phyloP scores from a whole-genome alignment of 2,329 filamentous ascomycete genomes.

The Xylaria hypoxylon region DNA sequence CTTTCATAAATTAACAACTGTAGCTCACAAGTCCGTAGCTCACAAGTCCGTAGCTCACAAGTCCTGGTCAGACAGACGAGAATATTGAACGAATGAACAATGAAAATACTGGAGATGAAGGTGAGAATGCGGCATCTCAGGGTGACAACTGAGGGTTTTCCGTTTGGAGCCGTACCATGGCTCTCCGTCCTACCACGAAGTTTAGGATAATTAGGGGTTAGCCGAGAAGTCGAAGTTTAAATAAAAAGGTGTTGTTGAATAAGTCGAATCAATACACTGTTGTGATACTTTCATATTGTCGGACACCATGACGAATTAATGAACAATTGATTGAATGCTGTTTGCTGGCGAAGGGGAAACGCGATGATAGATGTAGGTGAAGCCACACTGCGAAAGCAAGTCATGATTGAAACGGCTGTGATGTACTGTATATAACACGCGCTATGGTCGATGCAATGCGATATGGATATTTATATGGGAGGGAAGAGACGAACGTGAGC shows the following conservation, averaged over 20 bases:
- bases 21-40: background rate
- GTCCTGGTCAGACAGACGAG: background rate
- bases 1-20: background rate
- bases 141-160: slow-evolving; percentile 2
- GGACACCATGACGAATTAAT: background rate
- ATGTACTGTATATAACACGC: no score
- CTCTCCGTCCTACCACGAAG: background rate
- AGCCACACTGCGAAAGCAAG: background rate
- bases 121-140: slow-evolving; percentile 10
- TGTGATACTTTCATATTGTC: slow-evolving; percentile 11
- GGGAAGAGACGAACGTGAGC: background rate
- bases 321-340: background rate
- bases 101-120: slow-evolving; percentile 25
- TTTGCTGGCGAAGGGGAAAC: background rate
- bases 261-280: slow-evolving; percentile 30
- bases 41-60: background rate
- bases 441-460: background rate
- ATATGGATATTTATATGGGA: background rate
- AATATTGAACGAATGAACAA: background rate
- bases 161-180: background rate
- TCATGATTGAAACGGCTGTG: background rate
- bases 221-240: slow-evolving; percentile 1
- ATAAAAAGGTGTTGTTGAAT: slow-evolving; percentile 28
- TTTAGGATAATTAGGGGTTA: background rate
- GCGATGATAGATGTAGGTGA: background rate